A percentile compares a stretch with the other conserved stretches of the same genome.
Conservation (phyloP, 768 basidiomycete genomes). For the Lactarius akahatsu region DNA sequence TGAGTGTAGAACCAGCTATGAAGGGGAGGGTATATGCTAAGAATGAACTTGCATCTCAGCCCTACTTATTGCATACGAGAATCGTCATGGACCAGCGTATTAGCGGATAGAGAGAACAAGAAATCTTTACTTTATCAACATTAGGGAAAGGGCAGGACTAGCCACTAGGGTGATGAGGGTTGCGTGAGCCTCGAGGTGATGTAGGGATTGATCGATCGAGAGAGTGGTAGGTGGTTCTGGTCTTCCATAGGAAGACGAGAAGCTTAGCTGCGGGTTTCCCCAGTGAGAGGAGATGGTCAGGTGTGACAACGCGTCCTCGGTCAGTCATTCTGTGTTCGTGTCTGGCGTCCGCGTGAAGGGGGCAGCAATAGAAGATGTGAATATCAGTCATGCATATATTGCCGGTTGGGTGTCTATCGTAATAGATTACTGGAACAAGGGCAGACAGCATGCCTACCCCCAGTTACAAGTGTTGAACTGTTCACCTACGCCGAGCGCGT, state of each 20-base stretch:
- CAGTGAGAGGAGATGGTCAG: not conserved
- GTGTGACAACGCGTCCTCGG: not conserved
- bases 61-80: slow-evolving; percentile 24
- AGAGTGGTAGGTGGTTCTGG: not conserved
- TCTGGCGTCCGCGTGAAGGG: not conserved
- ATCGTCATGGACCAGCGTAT: slow-evolving; percentile 2
- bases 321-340: not conserved
- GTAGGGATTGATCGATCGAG: not conserved
- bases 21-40: slow-evolving; percentile 5
- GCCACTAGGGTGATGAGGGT: not conserved
- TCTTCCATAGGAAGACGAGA: not conserved
- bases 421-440: not conserved
- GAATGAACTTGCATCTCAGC: not conserved
- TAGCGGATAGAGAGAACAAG: not conserved
- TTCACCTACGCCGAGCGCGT: slow-evolving; percentile 13
- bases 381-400: not conserved
- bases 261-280: not conserved
- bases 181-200: not conserved
- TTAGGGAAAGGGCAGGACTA: not conserved
- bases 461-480: slow-evolving; percentile 16
- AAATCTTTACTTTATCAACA: not conserved
- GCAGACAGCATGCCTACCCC: slow-evolving; percentile 9
- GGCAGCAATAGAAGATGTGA: not conserved
- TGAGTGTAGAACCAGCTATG: not conserved
- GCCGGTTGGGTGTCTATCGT: not conserved